Conservation (phyloP, 208 protist species). For the Phytomonas francai region DNA sequence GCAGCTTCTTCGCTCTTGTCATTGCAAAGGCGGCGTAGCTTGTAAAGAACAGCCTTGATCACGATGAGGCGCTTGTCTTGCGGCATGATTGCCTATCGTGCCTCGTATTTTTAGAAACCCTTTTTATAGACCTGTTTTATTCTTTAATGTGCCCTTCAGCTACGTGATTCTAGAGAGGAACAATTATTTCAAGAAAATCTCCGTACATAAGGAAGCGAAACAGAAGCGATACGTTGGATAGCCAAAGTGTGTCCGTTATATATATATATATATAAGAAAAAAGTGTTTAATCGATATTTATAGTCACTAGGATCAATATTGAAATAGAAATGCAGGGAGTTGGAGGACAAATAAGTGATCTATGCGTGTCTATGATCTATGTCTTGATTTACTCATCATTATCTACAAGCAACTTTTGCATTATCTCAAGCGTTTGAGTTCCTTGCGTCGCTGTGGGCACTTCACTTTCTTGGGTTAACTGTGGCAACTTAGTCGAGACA, state of each 20-base stretch:
- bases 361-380: conserved; percentile 14
- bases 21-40: conserved; percentile 55
- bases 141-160: not conserved
- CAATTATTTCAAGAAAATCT: not conserved
- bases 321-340: not conserved
- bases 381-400: conserved; percentile 1
- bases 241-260: not conserved
- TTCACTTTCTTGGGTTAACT: not conserved
- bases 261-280: not conserved
- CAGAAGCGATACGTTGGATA: not conserved
- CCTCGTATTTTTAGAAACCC: not conserved
- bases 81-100: conserved; percentile 33
- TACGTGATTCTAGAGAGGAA: not conserved
- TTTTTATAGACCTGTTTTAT: not conserved
- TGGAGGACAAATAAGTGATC: not conserved
- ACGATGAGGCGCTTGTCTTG: conserved; percentile 86
- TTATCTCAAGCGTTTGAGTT: not conserved
- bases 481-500: not conserved
- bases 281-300: not conserved
- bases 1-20: conserved; percentile 18
- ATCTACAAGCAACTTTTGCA: not conserved
- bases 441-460: not conserved
- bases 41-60: conserved; percentile 77
- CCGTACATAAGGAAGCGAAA: not conserved
- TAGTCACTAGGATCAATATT: not conserved